Percentiles rank a stretch among this genome's conserved stretches.
These are phyloP conservation scores for Dryas drummondii DNA, from an alignment of 306 rosid species.

Conservation along the genomic window DNA sequence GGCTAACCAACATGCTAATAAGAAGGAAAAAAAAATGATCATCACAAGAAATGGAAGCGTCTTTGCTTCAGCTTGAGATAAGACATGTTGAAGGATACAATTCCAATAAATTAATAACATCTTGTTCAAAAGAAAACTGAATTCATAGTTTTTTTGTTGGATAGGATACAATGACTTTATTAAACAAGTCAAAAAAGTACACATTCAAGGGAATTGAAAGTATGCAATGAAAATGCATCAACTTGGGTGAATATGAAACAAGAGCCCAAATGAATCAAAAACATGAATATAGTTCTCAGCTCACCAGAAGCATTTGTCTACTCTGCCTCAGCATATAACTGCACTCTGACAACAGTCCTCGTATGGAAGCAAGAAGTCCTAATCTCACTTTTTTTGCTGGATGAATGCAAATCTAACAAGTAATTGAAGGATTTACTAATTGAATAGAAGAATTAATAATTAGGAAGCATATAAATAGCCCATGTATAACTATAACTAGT, in stretches of 20 bases:
- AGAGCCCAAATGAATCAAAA: conserved; percentile 25
- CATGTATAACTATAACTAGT: neutral
- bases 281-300: conserved; percentile 30
- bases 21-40: neutral
- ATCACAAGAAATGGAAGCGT: neutral
- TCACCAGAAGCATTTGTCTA: conserved; percentile 92
- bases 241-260: neutral
- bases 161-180: neutral
- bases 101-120: neutral
- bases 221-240: neutral
- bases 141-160: neutral
- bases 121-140: neutral
- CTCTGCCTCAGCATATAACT: conserved; percentile 55
- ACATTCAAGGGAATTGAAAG: neutral
- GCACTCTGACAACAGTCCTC: conserved; percentile 70
- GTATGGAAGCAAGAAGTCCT: conserved; percentile 75
- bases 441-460: conserved; percentile 1
- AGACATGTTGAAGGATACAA: no score
- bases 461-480: neutral
- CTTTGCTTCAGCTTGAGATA: neutral
- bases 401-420: conserved; percentile 82
- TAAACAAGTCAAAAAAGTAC: neutral
- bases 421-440: conserved; percentile 27
- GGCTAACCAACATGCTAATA: neutral
- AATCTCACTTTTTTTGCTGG: conserved; percentile 75